Evolutionary conservation across 768 basidiomycete species (phyloP).

Genomic region (Tulasnella sp.): DNA sequence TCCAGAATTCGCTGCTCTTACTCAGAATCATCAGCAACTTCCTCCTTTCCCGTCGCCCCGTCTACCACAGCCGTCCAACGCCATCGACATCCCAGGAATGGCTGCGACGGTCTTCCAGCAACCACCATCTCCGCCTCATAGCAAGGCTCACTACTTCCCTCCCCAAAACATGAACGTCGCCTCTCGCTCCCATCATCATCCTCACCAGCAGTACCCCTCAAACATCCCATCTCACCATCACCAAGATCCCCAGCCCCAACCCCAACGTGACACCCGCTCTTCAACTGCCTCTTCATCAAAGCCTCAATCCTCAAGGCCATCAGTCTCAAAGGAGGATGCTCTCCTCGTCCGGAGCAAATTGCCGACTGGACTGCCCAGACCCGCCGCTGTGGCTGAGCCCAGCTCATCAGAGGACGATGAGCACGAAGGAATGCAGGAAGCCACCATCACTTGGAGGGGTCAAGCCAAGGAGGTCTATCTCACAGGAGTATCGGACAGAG

Average conservation of each 20-base stretch:
- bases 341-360: background rate
- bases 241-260: slow-evolving; percentile 1
- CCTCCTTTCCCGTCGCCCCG: background rate
- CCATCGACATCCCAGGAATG: slow-evolving; percentile 26
- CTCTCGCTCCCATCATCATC: background rate
- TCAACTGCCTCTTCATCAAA: slow-evolving; percentile 14
- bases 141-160: slow-evolving; percentile 13
- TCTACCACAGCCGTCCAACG: slow-evolving; percentile 11
- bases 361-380: slow-evolving; percentile 22
- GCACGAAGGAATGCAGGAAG: slow-evolving; percentile 34
- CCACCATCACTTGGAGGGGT: slow-evolving; percentile 39
- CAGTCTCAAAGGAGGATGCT: slow-evolving; percentile 15
- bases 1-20: slow-evolving; percentile 26
- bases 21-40: slow-evolving; percentile 13
- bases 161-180: background rate
- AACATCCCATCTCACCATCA: slow-evolving; percentile 10
- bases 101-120: slow-evolving; percentile 22
- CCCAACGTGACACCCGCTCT: slow-evolving; percentile 6
- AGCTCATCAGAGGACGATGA: background rate
- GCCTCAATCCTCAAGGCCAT: slow-evolving; percentile 4
- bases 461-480: slow-evolving; percentile 39
- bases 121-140: slow-evolving; percentile 19
- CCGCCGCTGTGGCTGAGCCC: background rate
- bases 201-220: slow-evolving; percentile 6
- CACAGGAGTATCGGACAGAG: slow-evolving; percentile 31